A percentile compares a stretch with the other conserved stretches of the same genome.
Conservation (phyloP, 2,329 filamentous ascomycete genomes). For the Myotisia sp. region DNA sequence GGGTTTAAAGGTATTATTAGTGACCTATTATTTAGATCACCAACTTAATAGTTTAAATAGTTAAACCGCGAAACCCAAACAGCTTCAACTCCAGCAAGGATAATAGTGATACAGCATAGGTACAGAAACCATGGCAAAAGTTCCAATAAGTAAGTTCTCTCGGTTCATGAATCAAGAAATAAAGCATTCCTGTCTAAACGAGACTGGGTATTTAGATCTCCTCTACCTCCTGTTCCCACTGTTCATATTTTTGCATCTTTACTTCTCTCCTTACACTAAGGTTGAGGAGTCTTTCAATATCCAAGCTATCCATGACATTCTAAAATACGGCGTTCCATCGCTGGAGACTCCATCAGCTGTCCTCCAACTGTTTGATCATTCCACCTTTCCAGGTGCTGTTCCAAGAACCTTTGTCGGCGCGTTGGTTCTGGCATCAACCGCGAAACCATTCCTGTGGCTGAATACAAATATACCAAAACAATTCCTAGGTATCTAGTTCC, state of each 20-base stretch:
- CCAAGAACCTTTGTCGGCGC: slow-evolving; percentile 82
- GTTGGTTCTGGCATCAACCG: slow-evolving; percentile 57
- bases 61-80: no score
- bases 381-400: slow-evolving; percentile 78
- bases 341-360: slow-evolving; percentile 23
- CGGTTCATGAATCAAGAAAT: no score
- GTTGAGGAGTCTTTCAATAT: slow-evolving; percentile 98
- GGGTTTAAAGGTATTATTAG: no score
- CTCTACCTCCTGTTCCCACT: slow-evolving; percentile 44
- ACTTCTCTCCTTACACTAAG: slow-evolving; percentile 76
- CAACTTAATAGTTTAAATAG: no score
- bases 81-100: neutral
- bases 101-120: no score
- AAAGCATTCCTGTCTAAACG: no score
- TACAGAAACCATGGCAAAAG: no score
- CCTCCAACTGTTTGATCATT: slow-evolving; percentile 58
- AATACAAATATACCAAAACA: slow-evolving; percentile 45
- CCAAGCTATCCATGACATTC: slow-evolving; percentile 81
- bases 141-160: no score
- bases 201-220: no score
- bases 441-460: slow-evolving; percentile 49
- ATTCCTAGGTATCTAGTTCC: slow-evolving; percentile 34
- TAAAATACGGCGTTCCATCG: slow-evolving; percentile 62
- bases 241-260: slow-evolving; percentile 53
- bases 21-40: no score